Evolutionary conservation across 2,329 filamentous ascomycete species (phyloP).

Genomic region (Trichoderma sp.): DNA sequence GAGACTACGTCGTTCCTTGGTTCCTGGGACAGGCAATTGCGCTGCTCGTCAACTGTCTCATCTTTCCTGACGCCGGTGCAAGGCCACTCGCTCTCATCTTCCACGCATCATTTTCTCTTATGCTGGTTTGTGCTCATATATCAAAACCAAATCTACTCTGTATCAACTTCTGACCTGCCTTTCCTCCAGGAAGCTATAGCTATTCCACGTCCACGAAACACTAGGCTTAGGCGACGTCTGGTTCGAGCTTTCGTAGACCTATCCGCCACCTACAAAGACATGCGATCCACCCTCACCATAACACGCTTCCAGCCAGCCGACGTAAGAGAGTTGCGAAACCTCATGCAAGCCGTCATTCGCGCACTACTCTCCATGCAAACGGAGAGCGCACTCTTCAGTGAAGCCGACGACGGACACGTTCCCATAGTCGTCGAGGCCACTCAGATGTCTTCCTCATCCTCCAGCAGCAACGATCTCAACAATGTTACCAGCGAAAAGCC

Average conservation of each 20-base stretch:
- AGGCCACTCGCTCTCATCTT: constrained; percentile 54
- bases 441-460: constrained; percentile 11
- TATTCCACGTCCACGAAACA: constrained; percentile 39
- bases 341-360: constrained; percentile 59
- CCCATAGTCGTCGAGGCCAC: constrained; percentile 30
- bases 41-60: constrained; percentile 51
- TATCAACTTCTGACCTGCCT: background rate
- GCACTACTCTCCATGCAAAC: constrained; percentile 57
- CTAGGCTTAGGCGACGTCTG: constrained; percentile 48
- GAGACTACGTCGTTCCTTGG: constrained; percentile 60
- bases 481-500: constrained; percentile 15
- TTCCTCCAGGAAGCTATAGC: constrained; percentile 39
- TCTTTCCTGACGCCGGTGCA: constrained; percentile 61
- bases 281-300: constrained; percentile 60
- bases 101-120: constrained; percentile 51
- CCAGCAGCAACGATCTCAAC: constrained; percentile 3
- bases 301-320: constrained; percentile 57
- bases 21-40: constrained; percentile 58
- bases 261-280: constrained; percentile 59
- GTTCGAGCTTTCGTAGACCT: constrained; percentile 59
- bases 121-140: constrained; percentile 45
- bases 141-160: background rate
- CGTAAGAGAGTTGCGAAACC: constrained; percentile 55
- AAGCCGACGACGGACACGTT: constrained; percentile 28
- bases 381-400: constrained; percentile 50